Evolutionary conservation across 2,329 filamentous ascomycete genomes (phyloP), one percentile per base, ranked within the genome.

Genomic region (Neofusicoccum umdonicola): DNA sequence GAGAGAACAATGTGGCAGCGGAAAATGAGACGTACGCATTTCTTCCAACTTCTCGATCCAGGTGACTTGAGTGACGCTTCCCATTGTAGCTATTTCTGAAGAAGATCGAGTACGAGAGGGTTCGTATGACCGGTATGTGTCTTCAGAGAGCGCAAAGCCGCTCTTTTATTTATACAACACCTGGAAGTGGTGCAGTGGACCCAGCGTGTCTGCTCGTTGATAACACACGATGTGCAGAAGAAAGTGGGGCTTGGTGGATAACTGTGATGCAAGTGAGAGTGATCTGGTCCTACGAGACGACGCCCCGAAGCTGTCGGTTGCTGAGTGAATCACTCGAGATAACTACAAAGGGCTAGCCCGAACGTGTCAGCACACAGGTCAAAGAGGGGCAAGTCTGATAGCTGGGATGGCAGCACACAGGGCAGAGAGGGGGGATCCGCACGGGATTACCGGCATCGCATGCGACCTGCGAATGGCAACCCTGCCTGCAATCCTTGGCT

Each of bases 1-100:
- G 1, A 15, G 17, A 42, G 35, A 48, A 22, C n/a, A 60, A 19
- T 15, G 15, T 1, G 5, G 27, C 27, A 31, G 48, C 11, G 34
- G 13, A 11, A 17, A 13, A 6, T 17, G 15, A 22, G 37, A 70
- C 76, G 69, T 67, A 80, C 78, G 67, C 66, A 79, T 75, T 69
- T 79, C 73, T 65, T 79, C 76, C 42, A 81, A 76, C 74, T 79
- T 80, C 64, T 80, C 76, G 27, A 81, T 77, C 78, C 79, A 81
- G 48, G 77, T 78, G 11, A 71, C 65, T 3, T 68, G 65, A 37
- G 65, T 66, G 9, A 65, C 68, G 67, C 73, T 77, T 45, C 71
- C 76, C 77, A 78, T 78, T 39, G 37, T 71, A 54, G 48, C 31
- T 34, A n/a, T 41, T 31, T 4, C 15, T 7, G 8, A 15, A 12